Evolutionary conservation across 331 rosid species (phyloP), one percentile per base, ranked within the genome.

Genomic region (Erythrophleum ivorense): DNA sequence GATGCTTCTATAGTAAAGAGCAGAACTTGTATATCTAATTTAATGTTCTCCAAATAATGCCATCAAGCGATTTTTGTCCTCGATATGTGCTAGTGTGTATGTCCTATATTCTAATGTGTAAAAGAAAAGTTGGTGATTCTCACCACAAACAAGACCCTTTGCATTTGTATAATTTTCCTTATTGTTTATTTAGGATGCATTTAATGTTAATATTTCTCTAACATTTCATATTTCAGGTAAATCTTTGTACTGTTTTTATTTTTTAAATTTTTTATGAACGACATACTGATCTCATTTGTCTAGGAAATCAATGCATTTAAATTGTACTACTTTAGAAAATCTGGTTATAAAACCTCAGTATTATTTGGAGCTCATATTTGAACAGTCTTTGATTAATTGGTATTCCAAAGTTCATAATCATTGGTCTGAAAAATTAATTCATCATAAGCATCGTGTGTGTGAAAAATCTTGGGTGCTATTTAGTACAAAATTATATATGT

Each of bases 331-430:
- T 7, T 43, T 38, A 21, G 16, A 69, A 11, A 45, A 69, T 69
- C 55, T 43, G 38, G 36, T 45, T 12, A 8, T n/a, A 29, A 69
- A 19, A 45, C n/a, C 74, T n/a, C 38, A 67, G 33, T 57, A 36
- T 15, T 50, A 48, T 59, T 60, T 53, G 54, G 58, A 80, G 7
- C 21, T 36, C 73, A 60, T 19, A 71, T 46, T 49, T 60, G 45
- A 63, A 12, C 55, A 66, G 29, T 50, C 41, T 50, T 41, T 53
- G 67, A 65, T 66, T 78, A 53, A 53, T 60, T 34, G 12, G 63
- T 21, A 71, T 24, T 72, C 54, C 41, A 4, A 46, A 38, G 18
- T 62, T 62, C 12, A 21, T 34, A 5, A 14, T 29, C 21, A 70
- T n/a, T 79, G 36, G 4, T n/a, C 62, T 31, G 40, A 59, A 79